Conservation (phyloP, 148 eudicot species). For the Oxyria digyna region DNA sequence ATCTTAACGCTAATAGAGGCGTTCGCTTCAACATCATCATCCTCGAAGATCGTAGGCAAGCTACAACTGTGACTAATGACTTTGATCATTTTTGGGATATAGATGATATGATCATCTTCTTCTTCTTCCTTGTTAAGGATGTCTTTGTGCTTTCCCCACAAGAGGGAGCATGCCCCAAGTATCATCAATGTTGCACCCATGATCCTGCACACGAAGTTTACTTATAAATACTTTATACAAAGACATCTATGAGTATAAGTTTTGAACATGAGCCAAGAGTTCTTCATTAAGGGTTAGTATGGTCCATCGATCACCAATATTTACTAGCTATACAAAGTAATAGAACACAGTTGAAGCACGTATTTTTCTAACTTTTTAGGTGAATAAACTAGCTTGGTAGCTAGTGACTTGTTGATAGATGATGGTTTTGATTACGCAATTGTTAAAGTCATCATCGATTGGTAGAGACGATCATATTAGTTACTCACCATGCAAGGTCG, state of each 20-base stretch:
- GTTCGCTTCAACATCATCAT: background rate
- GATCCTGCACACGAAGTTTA: conserved; percentile 6
- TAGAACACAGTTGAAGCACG: background rate
- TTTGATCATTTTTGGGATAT: background rate
- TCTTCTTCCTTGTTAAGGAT: background rate
- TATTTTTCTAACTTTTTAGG: background rate
- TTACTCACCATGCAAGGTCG: background rate
- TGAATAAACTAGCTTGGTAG: too few relatives aligned
- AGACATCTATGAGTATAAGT: too few relatives aligned
- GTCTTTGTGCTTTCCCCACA: conserved; percentile 3
- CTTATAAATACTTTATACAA: too few relatives aligned
- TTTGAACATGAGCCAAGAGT: too few relatives aligned
- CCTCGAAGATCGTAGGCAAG: conserved; percentile 1
- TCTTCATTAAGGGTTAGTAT: background rate
- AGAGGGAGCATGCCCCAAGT: background rate
- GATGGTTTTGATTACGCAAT: too few relatives aligned
- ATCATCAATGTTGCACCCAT: background rate
- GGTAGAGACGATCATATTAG: background rate
- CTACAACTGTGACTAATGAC: background rate
- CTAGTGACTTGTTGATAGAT: too few relatives aligned
- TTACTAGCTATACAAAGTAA: background rate
- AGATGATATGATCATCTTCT: background rate
- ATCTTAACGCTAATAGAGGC: background rate
- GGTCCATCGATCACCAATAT: background rate
- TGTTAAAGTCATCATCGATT: too few relatives aligned